Evolutionary conservation across 2,329 filamentous ascomycete genomes (phyloP).

Genomic region (Juglanconis sp.): DNA sequence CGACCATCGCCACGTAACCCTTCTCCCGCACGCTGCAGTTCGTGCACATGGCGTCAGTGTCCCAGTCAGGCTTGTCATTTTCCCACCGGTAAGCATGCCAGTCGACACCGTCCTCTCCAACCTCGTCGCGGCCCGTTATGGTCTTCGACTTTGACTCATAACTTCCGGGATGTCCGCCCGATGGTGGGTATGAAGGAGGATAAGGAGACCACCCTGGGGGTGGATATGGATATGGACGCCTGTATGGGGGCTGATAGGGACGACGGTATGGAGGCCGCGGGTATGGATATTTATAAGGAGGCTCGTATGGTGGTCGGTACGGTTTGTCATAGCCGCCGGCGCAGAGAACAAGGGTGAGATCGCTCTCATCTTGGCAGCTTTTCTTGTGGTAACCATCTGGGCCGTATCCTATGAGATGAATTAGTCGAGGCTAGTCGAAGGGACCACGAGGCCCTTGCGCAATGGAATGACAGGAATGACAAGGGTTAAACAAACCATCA

Average conservation of each 20-base stretch:
- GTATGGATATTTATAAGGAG: background rate
- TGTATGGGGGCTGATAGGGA: background rate
- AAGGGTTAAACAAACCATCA: slow-evolving; percentile 2
- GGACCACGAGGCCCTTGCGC: no score
- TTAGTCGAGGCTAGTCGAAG: no score
- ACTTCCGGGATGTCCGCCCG: no score
- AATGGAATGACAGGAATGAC: no score
- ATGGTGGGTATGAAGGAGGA: no score
- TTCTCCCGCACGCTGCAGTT: background rate
- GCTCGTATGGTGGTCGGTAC: background rate
- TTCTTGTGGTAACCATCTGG: slow-evolving; percentile 6
- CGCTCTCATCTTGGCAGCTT: slow-evolving; percentile 1
- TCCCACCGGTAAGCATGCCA: slow-evolving; percentile 13
- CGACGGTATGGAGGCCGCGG: background rate
- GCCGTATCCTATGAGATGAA: background rate
- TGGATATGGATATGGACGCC: background rate
- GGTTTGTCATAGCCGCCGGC: background rate
- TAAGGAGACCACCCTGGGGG: background rate
- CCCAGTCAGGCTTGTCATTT: slow-evolving; percentile 15
- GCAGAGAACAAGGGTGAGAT: slow-evolving; percentile 8
- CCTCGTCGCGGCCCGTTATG: background rate
- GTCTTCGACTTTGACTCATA: background rate
- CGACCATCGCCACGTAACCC: background rate
- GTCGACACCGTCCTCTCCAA: background rate
- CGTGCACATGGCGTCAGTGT: slow-evolving; percentile 7